A percentile compares a stretch with the other conserved stretches of the same genome.
These are phyloP conservation scores for Cercospora zeae-maydis DNA, from an alignment of 2,329 filamentous ascomycete genomes.

Conservation along the genomic window DNA sequence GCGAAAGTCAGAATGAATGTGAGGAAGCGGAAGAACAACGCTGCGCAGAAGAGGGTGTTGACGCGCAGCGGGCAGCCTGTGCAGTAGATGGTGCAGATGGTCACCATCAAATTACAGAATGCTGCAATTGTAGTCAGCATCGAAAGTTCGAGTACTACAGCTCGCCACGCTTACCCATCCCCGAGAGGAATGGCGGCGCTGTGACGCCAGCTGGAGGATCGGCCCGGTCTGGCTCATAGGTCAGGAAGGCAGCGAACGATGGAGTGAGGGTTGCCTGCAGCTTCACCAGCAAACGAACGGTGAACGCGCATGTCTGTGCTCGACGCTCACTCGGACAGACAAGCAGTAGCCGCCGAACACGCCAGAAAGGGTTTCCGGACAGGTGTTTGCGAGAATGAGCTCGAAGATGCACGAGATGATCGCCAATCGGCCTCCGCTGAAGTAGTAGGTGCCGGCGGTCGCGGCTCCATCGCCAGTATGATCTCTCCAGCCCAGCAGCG, in stretches of 20 bases:
- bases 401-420: constrained; percentile 35
- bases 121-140: neutral
- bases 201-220: constrained; percentile 6
- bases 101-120: constrained; percentile 26
- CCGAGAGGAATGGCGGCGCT: constrained; percentile 18
- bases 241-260: constrained; percentile 19
- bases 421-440: constrained; percentile 37
- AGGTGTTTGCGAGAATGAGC: constrained; percentile 37
- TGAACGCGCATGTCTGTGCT: neutral
- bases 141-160: neutral
- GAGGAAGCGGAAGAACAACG: constrained; percentile 24
- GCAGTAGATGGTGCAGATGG: constrained; percentile 23
- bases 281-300: neutral
- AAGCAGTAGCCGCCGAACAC: constrained; percentile 27
- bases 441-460: constrained; percentile 34
- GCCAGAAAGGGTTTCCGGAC: constrained; percentile 28
- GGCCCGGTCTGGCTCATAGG: constrained; percentile 17
- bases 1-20: constrained; percentile 21
- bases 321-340: constrained; percentile 3
- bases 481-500: constrained; percentile 23
- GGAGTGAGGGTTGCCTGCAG: constrained; percentile 18
- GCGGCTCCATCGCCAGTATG: constrained; percentile 20
- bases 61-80: constrained; percentile 20
- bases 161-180: constrained; percentile 12
- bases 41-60: constrained; percentile 19